A percentile compares a stretch with the other conserved stretches of the same genome.
Conservation (phyloP, 208 protist species). For the Leptomonas pyrrhocoris region DNA sequence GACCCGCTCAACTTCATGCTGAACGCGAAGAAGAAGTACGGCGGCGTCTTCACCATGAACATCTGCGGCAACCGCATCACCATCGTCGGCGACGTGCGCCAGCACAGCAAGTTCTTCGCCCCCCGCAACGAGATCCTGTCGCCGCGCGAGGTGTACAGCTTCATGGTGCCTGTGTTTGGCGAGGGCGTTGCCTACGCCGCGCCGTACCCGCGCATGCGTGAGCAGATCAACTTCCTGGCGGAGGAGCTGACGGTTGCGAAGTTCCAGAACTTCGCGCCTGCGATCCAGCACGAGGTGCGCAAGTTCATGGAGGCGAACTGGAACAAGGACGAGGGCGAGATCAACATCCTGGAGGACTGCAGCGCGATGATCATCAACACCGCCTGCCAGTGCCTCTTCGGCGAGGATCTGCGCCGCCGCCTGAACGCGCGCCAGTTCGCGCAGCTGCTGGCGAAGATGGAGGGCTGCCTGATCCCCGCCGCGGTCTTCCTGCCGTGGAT, state of each 20-base stretch:
- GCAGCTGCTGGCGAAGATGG: slow-evolving; percentile 83
- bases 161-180: slow-evolving; percentile 88
- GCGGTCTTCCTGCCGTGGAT: slow-evolving; percentile 84
- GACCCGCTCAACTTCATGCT: slow-evolving; percentile 71
- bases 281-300: slow-evolving; percentile 87
- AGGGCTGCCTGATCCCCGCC: slow-evolving; percentile 83
- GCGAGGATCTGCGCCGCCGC: slow-evolving; percentile 88
- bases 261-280: slow-evolving; percentile 86
- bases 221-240: slow-evolving; percentile 88
- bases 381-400: slow-evolving; percentile 91
- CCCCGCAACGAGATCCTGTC: slow-evolving; percentile 86
- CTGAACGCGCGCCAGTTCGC: slow-evolving; percentile 81
- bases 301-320: slow-evolving; percentile 81
- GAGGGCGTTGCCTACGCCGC: slow-evolving; percentile 87
- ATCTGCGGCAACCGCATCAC: slow-evolving; percentile 83
- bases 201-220: slow-evolving; percentile 80
- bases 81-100: slow-evolving; percentile 71
- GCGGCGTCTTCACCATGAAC: slow-evolving; percentile 85
- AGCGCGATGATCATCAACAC: slow-evolving; percentile 94
- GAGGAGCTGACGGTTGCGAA: slow-evolving; percentile 85
- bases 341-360: slow-evolving; percentile 88
- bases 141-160: slow-evolving; percentile 84
- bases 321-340: slow-evolving; percentile 77
- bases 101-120: slow-evolving; percentile 84
- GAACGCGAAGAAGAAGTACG: slow-evolving; percentile 60